These are phyloP conservation scores for Thalassiosira ordinaria DNA, from an alignment of 352 stramenopile species.

Conservation along the genomic window DNA sequence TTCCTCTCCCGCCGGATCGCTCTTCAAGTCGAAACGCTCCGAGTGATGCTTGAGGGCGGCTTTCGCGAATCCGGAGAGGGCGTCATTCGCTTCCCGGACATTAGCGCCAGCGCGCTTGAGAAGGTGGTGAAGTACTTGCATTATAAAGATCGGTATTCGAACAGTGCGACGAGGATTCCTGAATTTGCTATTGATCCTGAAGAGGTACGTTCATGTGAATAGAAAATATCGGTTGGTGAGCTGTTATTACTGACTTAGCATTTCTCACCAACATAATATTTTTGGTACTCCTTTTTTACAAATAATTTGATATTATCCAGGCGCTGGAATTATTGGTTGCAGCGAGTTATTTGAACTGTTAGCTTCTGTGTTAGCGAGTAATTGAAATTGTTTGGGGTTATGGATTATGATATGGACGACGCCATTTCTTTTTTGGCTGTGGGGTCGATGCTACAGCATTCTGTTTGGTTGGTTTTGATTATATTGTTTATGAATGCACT, in stretches of 20 bases:
- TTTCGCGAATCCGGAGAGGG: constrained; percentile 84
- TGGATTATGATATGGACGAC: too few relatives aligned
- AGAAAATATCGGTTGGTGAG: too few relatives aligned
- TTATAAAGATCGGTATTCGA: constrained; percentile 96
- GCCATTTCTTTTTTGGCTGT: too few relatives aligned
- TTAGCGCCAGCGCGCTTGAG: constrained; percentile 95
- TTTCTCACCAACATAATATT: too few relatives aligned
- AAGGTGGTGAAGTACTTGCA: constrained; percentile 97
- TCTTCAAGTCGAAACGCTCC: constrained; percentile 94
- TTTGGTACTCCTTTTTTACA: too few relatives aligned
- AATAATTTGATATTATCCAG: too few relatives aligned
- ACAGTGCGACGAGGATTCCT: constrained; percentile 93
- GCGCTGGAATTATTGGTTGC: constrained; percentile 53
- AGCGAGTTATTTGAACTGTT: constrained; percentile 55
- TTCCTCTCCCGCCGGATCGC: constrained; percentile 62
- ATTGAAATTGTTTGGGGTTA: too few relatives aligned
- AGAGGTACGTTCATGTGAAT: constrained; percentile 94
- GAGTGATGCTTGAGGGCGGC: constrained; percentile 94
- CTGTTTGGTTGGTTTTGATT: too few relatives aligned
- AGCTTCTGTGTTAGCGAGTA: too few relatives aligned
- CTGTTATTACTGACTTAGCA: too few relatives aligned
- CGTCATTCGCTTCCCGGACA: constrained; percentile 97
- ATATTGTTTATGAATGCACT: too few relatives aligned
- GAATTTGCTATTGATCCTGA: constrained; percentile 99
- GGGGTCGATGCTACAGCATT: too few relatives aligned